These are phyloP conservation scores for Croton laevigatus DNA, from an alignment of 441 rosid species.

Conservation along the genomic window DNA sequence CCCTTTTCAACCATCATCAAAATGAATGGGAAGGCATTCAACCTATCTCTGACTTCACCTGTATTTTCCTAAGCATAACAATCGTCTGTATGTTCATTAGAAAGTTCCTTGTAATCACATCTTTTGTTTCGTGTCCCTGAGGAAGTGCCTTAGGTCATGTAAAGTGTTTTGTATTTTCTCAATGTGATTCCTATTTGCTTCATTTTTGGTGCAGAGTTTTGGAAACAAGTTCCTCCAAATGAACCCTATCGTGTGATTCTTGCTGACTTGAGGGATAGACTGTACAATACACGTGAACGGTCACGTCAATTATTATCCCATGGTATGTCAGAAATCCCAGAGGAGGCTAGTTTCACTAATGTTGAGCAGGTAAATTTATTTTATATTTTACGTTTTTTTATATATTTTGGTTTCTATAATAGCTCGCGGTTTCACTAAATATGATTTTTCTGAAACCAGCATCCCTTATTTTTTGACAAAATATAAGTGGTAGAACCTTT, in stretches of 20 bases:
- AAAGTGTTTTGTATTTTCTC: neutral
- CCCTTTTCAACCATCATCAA: neutral
- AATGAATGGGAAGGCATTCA: neutral
- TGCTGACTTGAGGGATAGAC: slow-evolving; percentile 78
- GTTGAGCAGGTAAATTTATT: slow-evolving; percentile 57
- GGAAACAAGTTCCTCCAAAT: slow-evolving; percentile 73
- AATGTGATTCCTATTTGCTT: slow-evolving; percentile 2
- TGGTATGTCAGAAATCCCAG: slow-evolving; percentile 73
- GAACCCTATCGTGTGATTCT: slow-evolving; percentile 95
- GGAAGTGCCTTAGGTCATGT: neutral
- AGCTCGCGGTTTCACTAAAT: neutral
- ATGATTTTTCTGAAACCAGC: neutral
- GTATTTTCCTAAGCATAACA: slow-evolving; percentile 9
- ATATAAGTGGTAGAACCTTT: neutral
- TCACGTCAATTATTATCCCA: slow-evolving; percentile 66
- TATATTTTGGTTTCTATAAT: neutral
- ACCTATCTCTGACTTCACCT: neutral
- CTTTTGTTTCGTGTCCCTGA: neutral
- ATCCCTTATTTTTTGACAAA: neutral
- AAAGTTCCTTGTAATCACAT: neutral
- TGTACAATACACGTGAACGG: slow-evolving; percentile 82
- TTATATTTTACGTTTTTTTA: neutral
- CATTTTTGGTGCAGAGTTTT: slow-evolving; percentile 54
- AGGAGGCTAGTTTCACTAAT: slow-evolving; percentile 70
- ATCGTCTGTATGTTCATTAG: neutral